A percentile compares a stretch with the other conserved stretches of the same genome.
These are phyloP conservation scores for Colletotrichum echinochloae DNA, from an alignment of 2,329 filamentous ascomycete species.

Conservation along the genomic window DNA sequence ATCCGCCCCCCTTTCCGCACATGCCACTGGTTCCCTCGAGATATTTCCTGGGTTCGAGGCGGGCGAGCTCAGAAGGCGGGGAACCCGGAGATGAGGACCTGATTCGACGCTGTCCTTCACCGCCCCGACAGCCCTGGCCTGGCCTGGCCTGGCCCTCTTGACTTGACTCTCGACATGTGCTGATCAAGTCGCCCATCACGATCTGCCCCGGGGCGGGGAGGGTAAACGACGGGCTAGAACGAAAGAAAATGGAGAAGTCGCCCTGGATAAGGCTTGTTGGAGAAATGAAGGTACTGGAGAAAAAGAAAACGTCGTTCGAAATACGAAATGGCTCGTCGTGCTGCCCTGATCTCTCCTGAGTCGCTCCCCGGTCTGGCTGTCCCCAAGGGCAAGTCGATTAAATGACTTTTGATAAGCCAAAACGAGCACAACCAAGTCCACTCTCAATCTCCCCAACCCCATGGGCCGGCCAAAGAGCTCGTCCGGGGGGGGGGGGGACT, in stretches of 20 bases:
- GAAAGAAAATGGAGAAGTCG: neutral
- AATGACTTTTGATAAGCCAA: neutral
- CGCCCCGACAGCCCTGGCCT: neutral
- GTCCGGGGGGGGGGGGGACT: neutral
- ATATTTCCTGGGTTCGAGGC: conserved; percentile 21
- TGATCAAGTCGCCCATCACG: conserved; percentile 12
- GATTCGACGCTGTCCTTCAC: conserved; percentile 29
- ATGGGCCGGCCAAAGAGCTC: neutral
- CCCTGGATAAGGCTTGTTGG: neutral
- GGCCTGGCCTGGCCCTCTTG: neutral
- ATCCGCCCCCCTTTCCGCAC: neutral
- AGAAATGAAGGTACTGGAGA: neutral
- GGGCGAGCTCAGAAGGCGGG: conserved; percentile 26
- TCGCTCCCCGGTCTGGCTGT: conserved; percentile 16
- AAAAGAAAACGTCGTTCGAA: neutral
- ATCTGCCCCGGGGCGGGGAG: neutral
- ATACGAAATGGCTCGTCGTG: conserved; percentile 14
- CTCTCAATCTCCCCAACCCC: conserved; percentile 25
- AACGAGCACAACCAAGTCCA: conserved; percentile 13
- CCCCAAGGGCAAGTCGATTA: neutral
- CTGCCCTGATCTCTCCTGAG: neutral
- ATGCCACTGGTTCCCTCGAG: conserved; percentile 5
- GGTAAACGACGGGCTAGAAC: neutral
- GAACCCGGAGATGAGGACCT: conserved; percentile 26
- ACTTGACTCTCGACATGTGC: conserved; percentile 6